These are phyloP conservation scores for Nymphaea colorata DNA, from an alignment of 164 flowering plant genomes.

Conservation along the genomic window DNA sequence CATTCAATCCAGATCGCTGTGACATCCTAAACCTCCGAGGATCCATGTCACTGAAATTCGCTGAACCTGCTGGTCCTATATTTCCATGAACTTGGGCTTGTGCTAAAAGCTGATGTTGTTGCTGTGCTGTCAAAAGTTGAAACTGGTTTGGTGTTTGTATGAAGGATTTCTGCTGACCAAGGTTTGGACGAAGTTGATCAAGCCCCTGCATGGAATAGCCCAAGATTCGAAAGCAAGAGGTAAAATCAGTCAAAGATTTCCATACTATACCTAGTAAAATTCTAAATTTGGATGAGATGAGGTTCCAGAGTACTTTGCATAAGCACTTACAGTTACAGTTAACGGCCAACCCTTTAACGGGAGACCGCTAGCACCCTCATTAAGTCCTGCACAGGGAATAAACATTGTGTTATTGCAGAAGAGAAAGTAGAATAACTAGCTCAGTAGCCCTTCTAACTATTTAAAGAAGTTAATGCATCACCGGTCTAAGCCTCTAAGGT, in stretches of 20 bases:
- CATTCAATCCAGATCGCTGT: slow-evolving; percentile 45
- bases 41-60: slow-evolving; percentile 47
- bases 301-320: not conserved
- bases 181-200: slow-evolving; percentile 49
- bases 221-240: not conserved
- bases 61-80: slow-evolving; percentile 12
- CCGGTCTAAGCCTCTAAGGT: too few species aligned
- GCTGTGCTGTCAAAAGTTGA: slow-evolving; percentile 44
- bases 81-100: slow-evolving; percentile 60
- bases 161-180: slow-evolving; percentile 58
- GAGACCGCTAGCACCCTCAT: slow-evolving; percentile 57
- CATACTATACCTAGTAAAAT: not conserved
- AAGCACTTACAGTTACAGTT: slow-evolving; percentile 37
- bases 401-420: not conserved
- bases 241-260: not conserved
- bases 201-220: slow-evolving; percentile 38
- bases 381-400: slow-evolving; percentile 32
- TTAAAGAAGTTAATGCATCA: too few species aligned
- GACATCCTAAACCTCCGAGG: slow-evolving; percentile 46
- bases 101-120: slow-evolving; percentile 54
- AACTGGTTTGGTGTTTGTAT: slow-evolving; percentile 44
- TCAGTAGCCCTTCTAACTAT: too few species aligned
- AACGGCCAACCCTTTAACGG: slow-evolving; percentile 91
- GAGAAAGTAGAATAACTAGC: too few species aligned
- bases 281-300: not conserved